Evolutionary conservation across 495 filamentous ascomycete genomes (phyloP).

Genomic region (Neurospora sp.): DNA sequence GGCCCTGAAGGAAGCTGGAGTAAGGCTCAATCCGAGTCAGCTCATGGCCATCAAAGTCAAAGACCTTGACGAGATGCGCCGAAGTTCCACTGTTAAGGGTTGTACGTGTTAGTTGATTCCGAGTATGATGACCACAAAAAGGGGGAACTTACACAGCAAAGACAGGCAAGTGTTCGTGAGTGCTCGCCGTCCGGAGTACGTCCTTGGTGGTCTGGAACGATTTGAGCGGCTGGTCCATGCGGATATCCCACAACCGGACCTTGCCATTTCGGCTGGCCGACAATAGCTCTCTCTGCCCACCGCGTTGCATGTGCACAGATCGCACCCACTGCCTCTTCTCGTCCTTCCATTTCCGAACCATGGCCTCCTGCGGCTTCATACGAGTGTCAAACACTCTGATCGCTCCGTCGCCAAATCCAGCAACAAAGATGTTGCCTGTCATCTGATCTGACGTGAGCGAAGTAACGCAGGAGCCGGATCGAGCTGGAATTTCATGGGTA

Average conservation of each 20-base stretch:
- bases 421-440: conserved; percentile 88
- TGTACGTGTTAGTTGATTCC: conserved; percentile 14
- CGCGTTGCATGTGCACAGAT: conserved; percentile 93
- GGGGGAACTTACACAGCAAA: conserved; percentile 76
- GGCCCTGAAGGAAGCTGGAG: conserved; percentile 72
- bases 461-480: conserved; percentile 91
- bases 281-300: conserved; percentile 81
- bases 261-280: conserved; percentile 83
- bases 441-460: conserved; percentile 94
- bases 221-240: conserved; percentile 64
- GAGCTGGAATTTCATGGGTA: conserved; percentile 86
- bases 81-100: conserved; percentile 59
- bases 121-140: background rate
- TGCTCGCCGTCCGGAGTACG: conserved; percentile 72
- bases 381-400: conserved; percentile 91
- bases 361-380: conserved; percentile 64
- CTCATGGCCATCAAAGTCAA: conserved; percentile 70
- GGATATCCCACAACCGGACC: conserved; percentile 92
- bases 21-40: conserved; percentile 81
- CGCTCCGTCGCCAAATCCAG: conserved; percentile 95
- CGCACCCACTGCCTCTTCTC: conserved; percentile 79
- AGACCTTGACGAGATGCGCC: conserved; percentile 78
- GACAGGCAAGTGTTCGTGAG: conserved; percentile 94
- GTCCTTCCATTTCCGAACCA: conserved; percentile 94
- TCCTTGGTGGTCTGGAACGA: conserved; percentile 67